Conservation (phyloP, 1,139 yeast genomes). For the Debaryomycetaceae sp. region DNA sequence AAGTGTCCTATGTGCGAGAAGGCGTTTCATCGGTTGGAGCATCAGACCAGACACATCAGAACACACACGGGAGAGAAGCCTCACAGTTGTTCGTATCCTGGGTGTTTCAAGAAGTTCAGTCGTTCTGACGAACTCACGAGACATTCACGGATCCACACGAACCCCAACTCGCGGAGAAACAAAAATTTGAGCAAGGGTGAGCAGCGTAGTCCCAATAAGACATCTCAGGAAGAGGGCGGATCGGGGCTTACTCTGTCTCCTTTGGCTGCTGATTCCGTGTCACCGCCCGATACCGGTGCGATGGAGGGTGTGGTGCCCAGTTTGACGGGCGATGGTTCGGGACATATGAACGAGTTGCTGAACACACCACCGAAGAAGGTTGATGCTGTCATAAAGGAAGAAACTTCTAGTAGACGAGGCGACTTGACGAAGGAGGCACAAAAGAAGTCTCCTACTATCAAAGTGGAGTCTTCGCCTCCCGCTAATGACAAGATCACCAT, state of each 20-base stretch:
- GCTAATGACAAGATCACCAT: constrained; percentile 17
- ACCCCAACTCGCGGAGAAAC: constrained; percentile 67
- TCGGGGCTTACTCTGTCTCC: neutral
- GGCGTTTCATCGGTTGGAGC: constrained; percentile 90
- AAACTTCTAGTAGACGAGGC: neutral
- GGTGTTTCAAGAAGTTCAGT: constrained; percentile 81
- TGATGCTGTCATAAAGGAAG: neutral
- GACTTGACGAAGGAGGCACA: neutral
- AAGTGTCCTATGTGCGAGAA: constrained; percentile 89
- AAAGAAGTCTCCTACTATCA: neutral
- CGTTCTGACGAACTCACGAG: constrained; percentile 89
- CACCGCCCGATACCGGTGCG: neutral
- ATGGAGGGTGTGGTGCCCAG: neutral
- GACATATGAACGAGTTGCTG: neutral
- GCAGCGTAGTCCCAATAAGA: neutral
- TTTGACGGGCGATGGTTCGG: neutral
- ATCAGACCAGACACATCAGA: constrained; percentile 89
- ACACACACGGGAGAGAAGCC: constrained; percentile 98
- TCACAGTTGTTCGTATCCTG: constrained; percentile 82
- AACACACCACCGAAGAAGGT: neutral
- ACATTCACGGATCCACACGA: constrained; percentile 82
- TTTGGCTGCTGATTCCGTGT: neutral
- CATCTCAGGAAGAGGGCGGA: neutral
- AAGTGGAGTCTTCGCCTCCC: neutral
- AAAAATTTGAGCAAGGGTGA: constrained; percentile 26